Evolutionary conservation across 345 rosid species (phyloP), one percentile per base, ranked within the genome.

Genomic region (Diplotaxis tenuifolia): DNA sequence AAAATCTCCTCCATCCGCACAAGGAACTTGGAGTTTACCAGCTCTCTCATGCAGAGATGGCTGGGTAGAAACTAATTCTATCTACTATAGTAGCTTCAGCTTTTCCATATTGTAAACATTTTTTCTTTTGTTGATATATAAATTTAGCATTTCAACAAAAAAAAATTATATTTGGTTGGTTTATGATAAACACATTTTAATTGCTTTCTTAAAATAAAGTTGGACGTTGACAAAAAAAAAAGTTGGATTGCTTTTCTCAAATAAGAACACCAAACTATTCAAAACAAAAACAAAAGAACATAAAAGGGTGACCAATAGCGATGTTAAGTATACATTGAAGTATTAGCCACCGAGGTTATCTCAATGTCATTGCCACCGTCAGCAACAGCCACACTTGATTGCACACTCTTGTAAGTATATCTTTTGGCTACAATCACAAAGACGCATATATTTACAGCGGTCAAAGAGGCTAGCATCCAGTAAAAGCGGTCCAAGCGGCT

Each of bases 401-500:
- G 89, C 31, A 93, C 96, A 66, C 38, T 89, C 73, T 91, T 93
- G 83, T 93, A 93, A 27, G 92, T 75, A 69, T 89, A 93, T 62
- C 85, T 79, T 70, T 54, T 73, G 4, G 98, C 97, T 77, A 91
- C 54, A 12, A 67, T 23, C 59, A 86, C 83, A 76, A 80, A 93
- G 42, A 86, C 22, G 10, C 81, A 66, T 73, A 88, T 54, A 74
- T 93, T 91, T 1, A 53, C 82, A 2, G 82, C 62, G 0, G 83
- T 73, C 32, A 88, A 78, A 28, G 69, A 83, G 4, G 96, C 92
- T 71, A 91, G 45, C 16, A 76, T 82, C 95, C 88, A 87, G 72
- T 89, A 94, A 73, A 89, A 94, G 0, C 89, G 76, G 77, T 91
- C 98, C 40, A 94, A 72, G 10, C 85, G 87, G 73, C 98, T 94